These are phyloP conservation scores for Boletus fagicola DNA, from an alignment of 768 basidiomycete genomes.

Conservation along the genomic window DNA sequence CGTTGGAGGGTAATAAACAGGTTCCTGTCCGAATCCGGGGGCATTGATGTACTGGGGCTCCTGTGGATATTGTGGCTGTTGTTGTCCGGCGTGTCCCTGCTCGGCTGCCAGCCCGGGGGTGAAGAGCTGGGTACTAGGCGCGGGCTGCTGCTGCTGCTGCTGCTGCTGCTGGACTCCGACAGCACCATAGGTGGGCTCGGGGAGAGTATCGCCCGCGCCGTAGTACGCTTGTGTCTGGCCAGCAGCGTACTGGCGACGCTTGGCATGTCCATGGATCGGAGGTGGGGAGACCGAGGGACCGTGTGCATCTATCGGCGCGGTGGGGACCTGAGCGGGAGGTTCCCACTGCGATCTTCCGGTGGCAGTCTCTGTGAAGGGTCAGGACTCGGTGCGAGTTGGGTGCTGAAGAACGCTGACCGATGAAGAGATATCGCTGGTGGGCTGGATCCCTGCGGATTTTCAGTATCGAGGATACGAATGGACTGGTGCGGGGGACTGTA, in stretches of 20 bases:
- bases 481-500: slow-evolving; percentile 33
- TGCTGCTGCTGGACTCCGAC: slow-evolving; percentile 28
- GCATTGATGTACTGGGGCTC: slow-evolving; percentile 46
- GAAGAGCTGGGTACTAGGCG: slow-evolving; percentile 58
- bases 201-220: slow-evolving; percentile 45
- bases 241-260: slow-evolving; percentile 91
- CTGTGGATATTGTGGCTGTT: slow-evolving; percentile 48
- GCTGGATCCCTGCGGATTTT: slow-evolving; percentile 62
- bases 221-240: slow-evolving; percentile 93
- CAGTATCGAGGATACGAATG: slow-evolving; percentile 7
- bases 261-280: slow-evolving; percentile 45
- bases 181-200: slow-evolving; percentile 44
- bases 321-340: slow-evolving; percentile 47
- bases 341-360: slow-evolving; percentile 92
- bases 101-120: slow-evolving; percentile 80
- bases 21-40: slow-evolving; percentile 44
- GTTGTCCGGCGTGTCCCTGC: slow-evolving; percentile 65
- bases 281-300: slow-evolving; percentile 45
- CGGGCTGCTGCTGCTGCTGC: slow-evolving; percentile 29
- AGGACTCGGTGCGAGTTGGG: slow-evolving; percentile 7
- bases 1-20: slow-evolving; percentile 37
- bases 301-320: slow-evolving; percentile 39
- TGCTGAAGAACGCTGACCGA: slow-evolving; percentile 56
- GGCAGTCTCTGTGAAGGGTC: slow-evolving; percentile 61
- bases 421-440: slow-evolving; percentile 83